Conservation (phyloP, 1,284 basidiomycete genomes). For the Trichosporon inkin region DNA sequence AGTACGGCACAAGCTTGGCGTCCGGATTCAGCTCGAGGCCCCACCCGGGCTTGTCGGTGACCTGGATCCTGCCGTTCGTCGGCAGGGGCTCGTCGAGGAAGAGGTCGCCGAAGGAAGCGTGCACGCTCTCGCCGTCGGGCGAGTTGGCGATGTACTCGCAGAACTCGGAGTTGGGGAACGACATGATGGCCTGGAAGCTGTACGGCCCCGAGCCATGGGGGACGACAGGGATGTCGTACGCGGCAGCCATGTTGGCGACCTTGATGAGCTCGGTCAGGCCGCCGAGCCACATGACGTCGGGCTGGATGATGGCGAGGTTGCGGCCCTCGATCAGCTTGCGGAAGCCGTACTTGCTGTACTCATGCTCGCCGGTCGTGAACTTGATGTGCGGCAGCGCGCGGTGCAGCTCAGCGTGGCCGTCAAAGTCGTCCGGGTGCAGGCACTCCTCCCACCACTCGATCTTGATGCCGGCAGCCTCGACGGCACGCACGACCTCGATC, state of each 20-base stretch:
- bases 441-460: slow-evolving; percentile 59
- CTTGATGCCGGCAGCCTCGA: slow-evolving; percentile 53
- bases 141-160: slow-evolving; percentile 56
- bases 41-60: slow-evolving; percentile 54
- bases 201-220: slow-evolving; percentile 55
- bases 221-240: slow-evolving; percentile 56
- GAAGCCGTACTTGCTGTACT: slow-evolving; percentile 57
- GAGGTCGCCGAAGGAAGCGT: slow-evolving; percentile 56
- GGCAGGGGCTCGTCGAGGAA: slow-evolving; percentile 57
- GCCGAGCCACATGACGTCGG: slow-evolving; percentile 56
- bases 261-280: slow-evolving; percentile 57
- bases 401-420: slow-evolving; percentile 54
- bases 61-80: slow-evolving; percentile 52
- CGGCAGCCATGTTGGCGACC: slow-evolving; percentile 49
- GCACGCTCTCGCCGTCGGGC: slow-evolving; percentile 55
- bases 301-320: slow-evolving; percentile 55
- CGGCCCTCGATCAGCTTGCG: slow-evolving; percentile 56
- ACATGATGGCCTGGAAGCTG: slow-evolving; percentile 50
- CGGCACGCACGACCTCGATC: slow-evolving; percentile 53
- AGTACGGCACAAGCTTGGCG: slow-evolving; percentile 49
- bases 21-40: slow-evolving; percentile 55
- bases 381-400: slow-evolving; percentile 53
- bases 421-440: slow-evolving; percentile 54
- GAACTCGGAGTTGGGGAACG: slow-evolving; percentile 44
- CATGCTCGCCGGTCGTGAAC: slow-evolving; percentile 59